Base-by-base conservation (phyloP, 768 basidiomycete genomes). In the Lanmaoa rubissima region DNA sequence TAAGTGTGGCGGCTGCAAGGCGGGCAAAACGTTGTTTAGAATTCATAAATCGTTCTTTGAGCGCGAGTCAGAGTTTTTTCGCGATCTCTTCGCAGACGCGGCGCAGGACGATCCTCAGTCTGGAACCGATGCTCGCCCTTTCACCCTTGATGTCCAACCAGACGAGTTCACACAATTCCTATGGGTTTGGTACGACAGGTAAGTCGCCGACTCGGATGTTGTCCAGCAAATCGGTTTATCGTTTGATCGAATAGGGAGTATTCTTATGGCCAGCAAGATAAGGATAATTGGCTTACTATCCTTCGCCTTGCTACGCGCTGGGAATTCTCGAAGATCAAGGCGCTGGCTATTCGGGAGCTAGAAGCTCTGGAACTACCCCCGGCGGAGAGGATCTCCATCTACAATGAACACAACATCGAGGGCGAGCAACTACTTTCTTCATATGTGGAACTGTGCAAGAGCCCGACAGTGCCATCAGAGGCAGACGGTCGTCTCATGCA, bases 111-210 rank as follows among this genome's bases (percentile, higher is more conserved):
- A 61, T 0, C 66, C 65, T 0, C 79, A 73, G 0, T 66, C 73
- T 0, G 67, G 65, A 10, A 65, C 64, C 0, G 81, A 81, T 17
- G 67, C 61, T 0, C 71, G 66, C 16, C 78, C 83, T 0, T 74
- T 82, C n/a, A 68, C 75, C 1, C 69, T 87, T 5, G 69, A 76
- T 13, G 74, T 76, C 1, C 70, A 69, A 1, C 65, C 74, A 0
- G 66, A 73, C 0, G 82, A 85, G 0, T 83, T 86, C 43, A 73
- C 74, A 0, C 74, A 75, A 0, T 77, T 87, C 1, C 54, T 85
- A 0, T 85, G 81, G 81, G 77, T 86, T 0, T 83, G 85, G 58
- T 87, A 87, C 19, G 80, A 84, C 19, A 71, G 74, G 86, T 86
- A 53, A 40, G 49, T 26, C 13, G 2, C 14, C 13, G 11, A 21